These are phyloP conservation scores for Penicillium pulvis DNA, from an alignment of 495 filamentous ascomycete species.

Conservation along the genomic window DNA sequence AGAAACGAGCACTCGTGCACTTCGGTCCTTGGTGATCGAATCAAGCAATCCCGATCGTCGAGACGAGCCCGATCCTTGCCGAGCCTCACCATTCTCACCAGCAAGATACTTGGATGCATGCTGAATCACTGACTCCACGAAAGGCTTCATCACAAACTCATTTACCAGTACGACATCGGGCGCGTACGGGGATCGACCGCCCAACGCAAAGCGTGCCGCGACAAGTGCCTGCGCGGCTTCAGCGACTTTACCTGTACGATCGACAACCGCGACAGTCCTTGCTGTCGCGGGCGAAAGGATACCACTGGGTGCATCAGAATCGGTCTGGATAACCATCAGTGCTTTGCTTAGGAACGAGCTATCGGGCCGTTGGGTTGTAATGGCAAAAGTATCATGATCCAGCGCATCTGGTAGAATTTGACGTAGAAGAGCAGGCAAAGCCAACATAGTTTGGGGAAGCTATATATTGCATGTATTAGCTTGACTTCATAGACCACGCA, in stretches of 20 bases:
- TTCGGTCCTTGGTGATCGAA: constrained; percentile 25
- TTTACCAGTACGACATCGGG: constrained; percentile 59
- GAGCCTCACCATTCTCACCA: constrained; percentile 29
- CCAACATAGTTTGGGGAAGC: constrained; percentile 41
- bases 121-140: constrained; percentile 46
- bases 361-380: constrained; percentile 28
- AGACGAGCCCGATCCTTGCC: constrained; percentile 15
- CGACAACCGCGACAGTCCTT: constrained; percentile 51
- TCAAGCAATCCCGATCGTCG: constrained; percentile 26
- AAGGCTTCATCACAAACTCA: constrained; percentile 54
- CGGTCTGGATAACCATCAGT: constrained; percentile 23
- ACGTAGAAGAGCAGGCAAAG: constrained; percentile 37
- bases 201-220: constrained; percentile 50
- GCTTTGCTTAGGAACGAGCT: constrained; percentile 21
- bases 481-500: neutral
- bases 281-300: constrained; percentile 34
- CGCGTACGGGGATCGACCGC: constrained; percentile 52
- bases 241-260: constrained; percentile 51
- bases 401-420: constrained; percentile 41
- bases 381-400: constrained; percentile 47
- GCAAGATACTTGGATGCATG: constrained; percentile 37
- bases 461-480: constrained; percentile 13
- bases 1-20: constrained; percentile 27
- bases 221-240: constrained; percentile 49
- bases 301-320: constrained; percentile 12